Base-by-base conservation (phyloP, 306 rosid genomes). In the Cicer pinnatifidum region DNA sequence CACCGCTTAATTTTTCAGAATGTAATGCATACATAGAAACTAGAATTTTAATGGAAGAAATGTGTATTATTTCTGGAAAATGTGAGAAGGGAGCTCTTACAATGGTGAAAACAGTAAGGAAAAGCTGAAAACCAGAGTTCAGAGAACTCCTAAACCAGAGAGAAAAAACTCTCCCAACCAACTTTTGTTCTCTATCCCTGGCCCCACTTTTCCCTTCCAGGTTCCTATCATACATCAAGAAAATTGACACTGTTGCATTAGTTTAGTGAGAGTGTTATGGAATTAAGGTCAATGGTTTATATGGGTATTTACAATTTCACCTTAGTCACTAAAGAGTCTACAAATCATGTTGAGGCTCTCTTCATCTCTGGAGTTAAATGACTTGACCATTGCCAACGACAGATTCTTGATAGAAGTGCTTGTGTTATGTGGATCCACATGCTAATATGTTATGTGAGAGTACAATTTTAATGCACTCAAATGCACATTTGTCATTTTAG, bases 1-100 rank as follows among this genome's bases (percentile, higher is more conserved):
- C 35, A 45, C 76, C 74, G 67, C 39, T 67, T 52, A 12, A 72
- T 70, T 54, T 54, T 82, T 76, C 50, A 48, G 61, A 4, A 71
- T n/a, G 35, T 51, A 40, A 16, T 2, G 11, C 63, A 48, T 40
- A 23, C 35, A 28, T 3, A 28, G 35, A 28, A 28, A 28, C 35
- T 28, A 28, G 35, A 28, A 28, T 28, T 28, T 3, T 28, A 28
- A 28, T 28, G 33, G 33, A 28, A 28, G 33, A 28, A 28, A 28
- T 28, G 4, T 23, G 3, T 23, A 23, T 23, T 23, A 23, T 23
- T 2, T 23, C 33, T 23, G 33, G 33, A 23, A 23, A 23, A 23
- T 23, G 33, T 23, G 33, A 23, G 33, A 2, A 23, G 33, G 33
- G 33, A 23, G 33, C 33, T 23, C 33, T 23, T 23, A 23, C 33